Evolutionary conservation across 345 rosid genomes (phyloP).

Genomic region (Cardamine chenopodiifolia): DNA sequence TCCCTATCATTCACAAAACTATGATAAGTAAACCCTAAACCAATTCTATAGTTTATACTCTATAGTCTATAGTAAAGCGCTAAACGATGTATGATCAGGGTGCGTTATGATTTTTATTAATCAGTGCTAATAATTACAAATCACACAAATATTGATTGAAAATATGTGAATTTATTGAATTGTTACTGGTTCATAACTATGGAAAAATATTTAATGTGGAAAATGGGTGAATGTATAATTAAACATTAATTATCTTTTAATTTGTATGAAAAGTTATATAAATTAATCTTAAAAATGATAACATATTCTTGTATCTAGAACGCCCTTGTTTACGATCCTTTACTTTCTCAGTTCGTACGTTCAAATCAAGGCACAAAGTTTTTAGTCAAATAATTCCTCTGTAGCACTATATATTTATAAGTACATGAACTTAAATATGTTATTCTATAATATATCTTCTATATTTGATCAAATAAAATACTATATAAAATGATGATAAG

Average conservation of each 20-base stretch:
- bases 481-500: background rate
- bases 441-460: background rate
- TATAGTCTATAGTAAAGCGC: background rate
- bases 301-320: background rate
- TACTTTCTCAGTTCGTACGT: background rate
- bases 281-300: background rate
- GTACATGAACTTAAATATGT: background rate
- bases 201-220: background rate
- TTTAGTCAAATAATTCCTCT: background rate
- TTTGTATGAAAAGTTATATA: background rate
- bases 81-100: background rate
- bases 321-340: too few relatives aligned
- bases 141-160: background rate
- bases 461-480: background rate
- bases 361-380: background rate
- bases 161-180: background rate
- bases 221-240: background rate
- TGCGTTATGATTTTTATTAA: background rate
- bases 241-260: background rate
- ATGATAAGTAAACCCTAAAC: background rate
- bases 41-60: background rate
- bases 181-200: background rate
- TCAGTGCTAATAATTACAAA: too few relatives aligned
- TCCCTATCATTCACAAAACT: constrained; percentile 1
- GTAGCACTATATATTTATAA: background rate